Percentiles rank a stretch among this genome's conserved stretches.
Conservation (phyloP, 2,329 filamentous ascomycete species). For the Metarhizium anisopliae region DNA sequence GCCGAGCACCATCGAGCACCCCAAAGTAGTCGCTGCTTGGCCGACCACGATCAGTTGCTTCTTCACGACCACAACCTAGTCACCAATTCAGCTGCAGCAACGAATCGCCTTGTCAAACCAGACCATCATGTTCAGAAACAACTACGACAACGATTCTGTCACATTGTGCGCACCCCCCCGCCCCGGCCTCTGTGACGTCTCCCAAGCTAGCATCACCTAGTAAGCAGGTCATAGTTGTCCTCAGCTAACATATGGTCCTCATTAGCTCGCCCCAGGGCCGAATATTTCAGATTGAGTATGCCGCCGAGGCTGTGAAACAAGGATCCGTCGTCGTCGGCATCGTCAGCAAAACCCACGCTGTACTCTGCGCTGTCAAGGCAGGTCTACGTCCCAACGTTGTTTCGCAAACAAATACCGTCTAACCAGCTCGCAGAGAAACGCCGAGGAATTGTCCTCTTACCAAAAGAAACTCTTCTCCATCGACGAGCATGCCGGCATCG, state of each 20-base stretch:
- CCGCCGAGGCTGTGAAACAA: slow-evolving; percentile 96
- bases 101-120: slow-evolving; percentile 4
- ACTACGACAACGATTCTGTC: slow-evolving; percentile 99
- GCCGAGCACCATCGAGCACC: neutral
- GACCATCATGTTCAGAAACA: slow-evolving; percentile 91
- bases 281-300: slow-evolving; percentile 99
- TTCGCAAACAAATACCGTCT: neutral
- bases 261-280: slow-evolving; percentile 94
- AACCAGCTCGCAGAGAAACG: slow-evolving; percentile 63
- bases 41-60: slow-evolving; percentile 4
- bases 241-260: slow-evolving; percentile 17
- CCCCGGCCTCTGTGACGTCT: neutral
- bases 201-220: neutral
- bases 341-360: slow-evolving; percentile 95
- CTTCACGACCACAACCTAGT: slow-evolving; percentile 4
- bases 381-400: slow-evolving; percentile 6
- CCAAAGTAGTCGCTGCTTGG: slow-evolving; percentile 9
- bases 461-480: slow-evolving; percentile 98
- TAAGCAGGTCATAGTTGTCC: neutral
- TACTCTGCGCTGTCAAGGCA: slow-evolving; percentile 95
- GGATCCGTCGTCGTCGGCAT: slow-evolving; percentile 96
- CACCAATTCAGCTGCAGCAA: slow-evolving; percentile 4
- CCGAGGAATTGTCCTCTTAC: slow-evolving; percentile 98
- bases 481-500: slow-evolving; percentile 90
- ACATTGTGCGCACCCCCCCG: slow-evolving; percentile 67